Evolutionary conservation across 192 early-diverging fungal genomes (phyloP).

Genomic region (Umbelopsis sp.): DNA sequence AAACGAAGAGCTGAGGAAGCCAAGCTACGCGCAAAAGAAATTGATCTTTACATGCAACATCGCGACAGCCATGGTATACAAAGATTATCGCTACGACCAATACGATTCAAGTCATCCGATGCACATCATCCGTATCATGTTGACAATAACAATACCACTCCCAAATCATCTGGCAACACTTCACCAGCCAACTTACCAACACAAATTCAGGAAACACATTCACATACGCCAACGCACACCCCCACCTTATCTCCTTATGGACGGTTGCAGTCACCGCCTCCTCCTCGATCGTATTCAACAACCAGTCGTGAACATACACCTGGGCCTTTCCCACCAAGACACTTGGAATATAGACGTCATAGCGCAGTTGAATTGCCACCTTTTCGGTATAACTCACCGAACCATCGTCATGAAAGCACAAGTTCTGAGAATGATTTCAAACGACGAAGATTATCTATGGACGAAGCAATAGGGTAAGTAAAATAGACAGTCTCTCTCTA

Average conservation of each 20-base stretch:
- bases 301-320: constrained; percentile 3
- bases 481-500: not conserved
- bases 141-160: not conserved
- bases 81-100: not conserved
- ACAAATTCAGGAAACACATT: no score
- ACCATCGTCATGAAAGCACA: not conserved
- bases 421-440: constrained; percentile 2
- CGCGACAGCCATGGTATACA: not conserved
- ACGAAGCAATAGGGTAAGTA: constrained; percentile 6
- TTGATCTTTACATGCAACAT: constrained; percentile 38
- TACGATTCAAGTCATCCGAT: constrained; percentile 1
- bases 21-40: constrained; percentile 45
- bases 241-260: constrained; percentile 1
- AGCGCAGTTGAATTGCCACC: constrained; percentile 9
- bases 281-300: not conserved
- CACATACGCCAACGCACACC: no score
- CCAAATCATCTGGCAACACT: not conserved
- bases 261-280: not conserved
- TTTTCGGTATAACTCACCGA: not conserved
- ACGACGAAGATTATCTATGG: constrained; percentile 15
- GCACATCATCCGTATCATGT: not conserved
- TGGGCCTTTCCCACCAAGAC: not conserved
- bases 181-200: no score
- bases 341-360: not conserved
- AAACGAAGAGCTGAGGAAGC: constrained; percentile 58